Evolutionary conservation across 495 filamentous ascomycete genomes (phyloP).

Genomic region (Penicillium roqueforti): DNA sequence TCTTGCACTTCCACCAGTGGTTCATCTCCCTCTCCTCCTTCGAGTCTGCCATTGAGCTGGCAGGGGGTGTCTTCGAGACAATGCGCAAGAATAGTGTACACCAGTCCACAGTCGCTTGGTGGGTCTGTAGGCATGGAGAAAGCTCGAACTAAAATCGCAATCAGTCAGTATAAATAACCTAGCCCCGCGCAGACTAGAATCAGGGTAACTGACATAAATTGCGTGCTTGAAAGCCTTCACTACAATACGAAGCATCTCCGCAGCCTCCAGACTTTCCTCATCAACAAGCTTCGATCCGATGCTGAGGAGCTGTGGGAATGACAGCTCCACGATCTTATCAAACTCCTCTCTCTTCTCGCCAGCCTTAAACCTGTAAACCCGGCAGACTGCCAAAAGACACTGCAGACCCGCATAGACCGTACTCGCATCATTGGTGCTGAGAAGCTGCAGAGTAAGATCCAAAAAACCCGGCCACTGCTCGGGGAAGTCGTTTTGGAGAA

Average conservation of each 20-base stretch:
- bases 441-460: conserved; percentile 81
- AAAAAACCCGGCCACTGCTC: conserved; percentile 89
- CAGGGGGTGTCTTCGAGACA: conserved; percentile 78
- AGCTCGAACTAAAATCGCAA: conserved; percentile 71
- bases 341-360: conserved; percentile 79
- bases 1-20: conserved; percentile 99
- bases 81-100: conserved; percentile 89
- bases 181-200: not conserved
- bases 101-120: conserved; percentile 86
- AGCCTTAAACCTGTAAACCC: conserved; percentile 89
- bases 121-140: conserved; percentile 66
- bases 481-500: conserved; percentile 92
- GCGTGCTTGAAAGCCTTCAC: conserved; percentile 97
- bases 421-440: conserved; percentile 74
- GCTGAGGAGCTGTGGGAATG: conserved; percentile 83
- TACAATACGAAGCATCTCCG: conserved; percentile 91
- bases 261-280: conserved; percentile 87
- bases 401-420: conserved; percentile 91
- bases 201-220: conserved; percentile 70
- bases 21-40: conserved; percentile 83
- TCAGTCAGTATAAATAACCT: conserved; percentile 14
- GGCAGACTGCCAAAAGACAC: conserved; percentile 88
- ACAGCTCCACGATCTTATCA: conserved; percentile 86
- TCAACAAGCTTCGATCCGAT: conserved; percentile 86
- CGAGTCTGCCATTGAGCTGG: conserved; percentile 74